phyloP scores from a whole-genome alignment of 2,329 filamentous ascomycete species.

The Ophiocordyceps unilateralis region DNA sequence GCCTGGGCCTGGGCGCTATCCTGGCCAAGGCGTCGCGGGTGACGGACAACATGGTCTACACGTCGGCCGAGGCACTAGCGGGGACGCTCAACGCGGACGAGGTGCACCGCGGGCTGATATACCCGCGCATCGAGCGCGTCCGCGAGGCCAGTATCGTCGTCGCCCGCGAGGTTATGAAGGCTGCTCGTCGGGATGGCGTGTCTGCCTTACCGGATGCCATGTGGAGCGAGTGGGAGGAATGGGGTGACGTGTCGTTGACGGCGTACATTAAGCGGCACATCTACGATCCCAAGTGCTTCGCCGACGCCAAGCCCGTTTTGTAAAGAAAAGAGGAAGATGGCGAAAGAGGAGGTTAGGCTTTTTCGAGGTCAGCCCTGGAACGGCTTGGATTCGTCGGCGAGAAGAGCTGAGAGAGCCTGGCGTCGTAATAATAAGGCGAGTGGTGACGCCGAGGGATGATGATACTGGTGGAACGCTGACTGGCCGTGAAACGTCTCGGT shows the following conservation, averaged over 20 bases:
- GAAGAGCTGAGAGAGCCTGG: too few species aligned
- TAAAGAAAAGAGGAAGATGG: slow-evolving; percentile 3
- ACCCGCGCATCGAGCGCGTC: slow-evolving; percentile 81
- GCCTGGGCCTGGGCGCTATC: slow-evolving; percentile 84
- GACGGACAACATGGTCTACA: slow-evolving; percentile 95
- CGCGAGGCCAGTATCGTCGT: slow-evolving; percentile 77
- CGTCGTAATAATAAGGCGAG: too few species aligned
- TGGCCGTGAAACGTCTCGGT: too few species aligned
- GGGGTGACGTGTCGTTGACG: slow-evolving; percentile 45
- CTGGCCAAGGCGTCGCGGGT: slow-evolving; percentile 73
- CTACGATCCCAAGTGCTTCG: slow-evolving; percentile 38
- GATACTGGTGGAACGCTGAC: too few species aligned
- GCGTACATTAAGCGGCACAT: slow-evolving; percentile 42
- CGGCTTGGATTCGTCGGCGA: background rate
- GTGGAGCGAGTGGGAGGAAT: slow-evolving; percentile 58
- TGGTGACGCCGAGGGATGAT: too few species aligned
- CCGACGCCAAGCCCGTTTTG: slow-evolving; percentile 16
- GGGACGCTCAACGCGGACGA: slow-evolving; percentile 68
- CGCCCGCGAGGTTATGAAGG: slow-evolving; percentile 82
- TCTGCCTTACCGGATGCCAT: slow-evolving; percentile 49
- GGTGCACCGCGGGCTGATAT: slow-evolving; percentile 67
- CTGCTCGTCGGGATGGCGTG: slow-evolving; percentile 68
- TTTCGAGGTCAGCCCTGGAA: too few species aligned
- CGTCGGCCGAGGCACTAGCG: slow-evolving; percentile 67
- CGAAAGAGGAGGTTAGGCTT: background rate